Evolutionary conservation across 73 alveolate species (phyloP), one percentile per base, ranked within the genome.

Genomic region (Uronychia setigera): DNA sequence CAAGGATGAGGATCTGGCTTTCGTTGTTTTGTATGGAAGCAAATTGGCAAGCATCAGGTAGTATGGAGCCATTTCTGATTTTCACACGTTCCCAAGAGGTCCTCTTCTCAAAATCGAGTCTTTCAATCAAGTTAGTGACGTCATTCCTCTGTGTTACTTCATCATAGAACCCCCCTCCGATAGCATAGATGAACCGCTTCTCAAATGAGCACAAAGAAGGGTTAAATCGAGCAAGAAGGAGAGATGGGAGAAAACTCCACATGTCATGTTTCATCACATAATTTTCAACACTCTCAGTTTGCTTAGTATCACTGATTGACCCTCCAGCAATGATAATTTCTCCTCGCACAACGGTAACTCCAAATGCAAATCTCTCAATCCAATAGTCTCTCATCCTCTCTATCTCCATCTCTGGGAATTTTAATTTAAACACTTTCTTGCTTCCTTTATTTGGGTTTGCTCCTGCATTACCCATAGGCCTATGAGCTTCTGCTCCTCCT

Each of bases 201-300:
- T 76, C 28, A 58, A 76, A 76, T 5, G 81, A 76, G 59, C 81
- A 76, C 1, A 76, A 58, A 30, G 81, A 76, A 76, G 81, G 81
- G 32, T 76, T 76, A 31, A 76, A 76, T 27, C 32, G 25, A 28
- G 28, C 28, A 9, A 26, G 31, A 27, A 26, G 25, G 27, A 76
- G 31, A 30, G 28, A 32, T 29, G 81, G 81, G 1, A 76, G 27
- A 5, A 26, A 76, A 27, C 81, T 26, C 81, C 81, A 76, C 59
- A 76, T 32, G 32, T 76, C 59, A 31, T 76, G 81, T 5, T 5
- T 28, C 1, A 76, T 9, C 19, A 76, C 28, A 30, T 76, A 76
- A 1, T 76, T 26, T 27, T 76, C 81, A 1, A 76, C 81, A 5
- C 28, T 26, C 28, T 76, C 81, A 25, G 81, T 76, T 27, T 76